Percentiles rank a stretch among this genome's conserved stretches.
These are phyloP conservation scores for Penicillium sp. DNA, from an alignment of 2,329 filamentous ascomycete genomes.

Conservation along the genomic window DNA sequence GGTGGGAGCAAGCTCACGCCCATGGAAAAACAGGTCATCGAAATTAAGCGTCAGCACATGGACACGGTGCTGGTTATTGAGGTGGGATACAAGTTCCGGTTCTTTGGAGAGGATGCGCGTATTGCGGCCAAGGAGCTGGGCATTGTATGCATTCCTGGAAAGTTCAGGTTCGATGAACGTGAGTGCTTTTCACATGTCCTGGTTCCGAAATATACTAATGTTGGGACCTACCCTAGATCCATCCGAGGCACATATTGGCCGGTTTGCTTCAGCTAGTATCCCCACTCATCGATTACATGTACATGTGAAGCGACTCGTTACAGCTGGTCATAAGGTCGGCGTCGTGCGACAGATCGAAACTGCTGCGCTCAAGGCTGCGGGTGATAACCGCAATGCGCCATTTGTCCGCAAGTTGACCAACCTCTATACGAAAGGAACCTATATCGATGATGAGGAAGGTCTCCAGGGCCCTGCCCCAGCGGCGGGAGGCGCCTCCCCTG, in stretches of 20 bases:
- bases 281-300: constrained; percentile 88
- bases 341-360: constrained; percentile 94
- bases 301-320: constrained; percentile 88
- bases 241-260: constrained; percentile 86
- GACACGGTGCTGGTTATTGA: constrained; percentile 90
- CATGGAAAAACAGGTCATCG: constrained; percentile 88
- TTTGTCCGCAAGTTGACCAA: constrained; percentile 93
- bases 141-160: constrained; percentile 95
- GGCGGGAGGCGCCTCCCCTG: constrained; percentile 56
- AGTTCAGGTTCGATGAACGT: constrained; percentile 90
- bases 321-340: constrained; percentile 92
- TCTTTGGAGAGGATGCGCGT: constrained; percentile 93
- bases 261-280: constrained; percentile 94
- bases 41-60: constrained; percentile 87
- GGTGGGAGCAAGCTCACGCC: constrained; percentile 83
- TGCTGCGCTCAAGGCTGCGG: constrained; percentile 89
- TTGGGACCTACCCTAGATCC: constrained; percentile 53
- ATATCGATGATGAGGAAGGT: constrained; percentile 88
- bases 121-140: constrained; percentile 84
- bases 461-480: constrained; percentile 59
- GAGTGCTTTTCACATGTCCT: constrained; percentile 31
- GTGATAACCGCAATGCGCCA: constrained; percentile 88
- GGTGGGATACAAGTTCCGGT: constrained; percentile 96
- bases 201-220: constrained; percentile 19
- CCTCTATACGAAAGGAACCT: constrained; percentile 96